Evolutionary conservation across 345 rosid genomes (phyloP), one percentile per base, ranked within the genome.

Genomic region (Odontarrhena argentea): DNA sequence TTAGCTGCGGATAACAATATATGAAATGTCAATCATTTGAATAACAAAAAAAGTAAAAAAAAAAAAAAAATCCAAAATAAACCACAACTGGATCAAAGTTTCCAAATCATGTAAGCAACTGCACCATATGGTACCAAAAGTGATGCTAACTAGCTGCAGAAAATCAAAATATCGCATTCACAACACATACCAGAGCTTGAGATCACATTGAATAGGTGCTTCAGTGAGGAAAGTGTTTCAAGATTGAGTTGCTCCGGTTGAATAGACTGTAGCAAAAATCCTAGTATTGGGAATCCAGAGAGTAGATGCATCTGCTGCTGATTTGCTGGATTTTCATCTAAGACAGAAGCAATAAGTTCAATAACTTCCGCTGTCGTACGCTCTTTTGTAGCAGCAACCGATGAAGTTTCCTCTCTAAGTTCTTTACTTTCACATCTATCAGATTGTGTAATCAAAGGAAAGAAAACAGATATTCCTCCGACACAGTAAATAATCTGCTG

Each of bases 281-380:
- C 98, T 69, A 92, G 84, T 47, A 92, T 79, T 49, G 87, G 76
- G 73, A 89, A 92, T 77, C 98, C 98, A 49, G 92, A 86, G 66
- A 92, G 93, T 76, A 87, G 82, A 80, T 85, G 87, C 97, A 92
- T 92, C 74, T 92, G 97, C 69, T 89, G 93, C 77, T 86, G 97
- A 76, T 89, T 92, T 77, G 86, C 86, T 61, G 89, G 79, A 79
- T 92, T 89, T 63, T 92, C 98, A 76, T 92, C 96, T 50, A 92
- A 82, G 60, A 92, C 90, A 59, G 96, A 92, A 79, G 97, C 92
- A 71, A 92, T 86, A 73, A 92, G 96, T 65, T 89, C 97, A 72
- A 89, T 79, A 61, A 89, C 96, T 82, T 89, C 98, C 50, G 98
- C 98, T 22, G 88, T 87, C 78, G 85, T 63, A 55, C 96, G 96